Evolutionary conservation across 2,329 filamentous ascomycete genomes (phyloP).

Genomic region (Ascochyta clinopodiicola): DNA sequence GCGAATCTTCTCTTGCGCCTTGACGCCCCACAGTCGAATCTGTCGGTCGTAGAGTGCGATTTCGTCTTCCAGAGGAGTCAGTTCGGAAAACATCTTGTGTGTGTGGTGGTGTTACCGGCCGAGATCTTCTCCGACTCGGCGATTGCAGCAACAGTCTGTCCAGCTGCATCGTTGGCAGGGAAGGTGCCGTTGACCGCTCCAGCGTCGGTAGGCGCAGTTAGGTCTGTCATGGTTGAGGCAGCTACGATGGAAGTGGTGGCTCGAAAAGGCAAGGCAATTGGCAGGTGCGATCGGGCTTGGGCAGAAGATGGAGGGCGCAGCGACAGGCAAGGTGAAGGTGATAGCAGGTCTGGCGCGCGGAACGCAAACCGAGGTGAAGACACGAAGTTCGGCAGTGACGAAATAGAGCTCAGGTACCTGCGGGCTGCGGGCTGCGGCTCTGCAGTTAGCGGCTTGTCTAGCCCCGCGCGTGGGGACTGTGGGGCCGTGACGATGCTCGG

Average conservation of each 20-base stretch:
- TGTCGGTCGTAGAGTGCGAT: constrained; percentile 97
- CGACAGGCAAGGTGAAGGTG: constrained; percentile 2
- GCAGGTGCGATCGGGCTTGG: neutral
- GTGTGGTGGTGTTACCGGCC: constrained; percentile 34
- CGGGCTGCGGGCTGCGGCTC: constrained; percentile 10
- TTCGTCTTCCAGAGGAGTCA: constrained; percentile 68
- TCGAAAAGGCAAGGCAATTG: neutral
- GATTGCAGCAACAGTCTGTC: constrained; percentile 47
- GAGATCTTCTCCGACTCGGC: constrained; percentile 51
- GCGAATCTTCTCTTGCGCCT: constrained; percentile 88
- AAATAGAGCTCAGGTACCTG: constrained; percentile 15
- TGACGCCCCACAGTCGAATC: constrained; percentile 95
- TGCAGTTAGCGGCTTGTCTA: constrained; percentile 6
- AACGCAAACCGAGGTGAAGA: constrained; percentile 3
- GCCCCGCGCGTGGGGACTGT: constrained; percentile 11
- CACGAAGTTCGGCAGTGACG: constrained; percentile 13
- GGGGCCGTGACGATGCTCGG: neutral
- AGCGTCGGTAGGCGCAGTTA: constrained; percentile 12
- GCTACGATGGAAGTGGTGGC: neutral
- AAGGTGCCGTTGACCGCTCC: constrained; percentile 35
- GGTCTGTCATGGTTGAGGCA: constrained; percentile 28
- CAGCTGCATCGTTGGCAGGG: constrained; percentile 43
- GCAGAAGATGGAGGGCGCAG: neutral
- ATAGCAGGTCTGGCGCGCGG: neutral
- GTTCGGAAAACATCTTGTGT: neutral